Percentiles rank a stretch among this genome's conserved stretches.
Evolutionary conservation across 805 yeast genomes (phyloP).

Genomic region (Blastobotrys muscicola): DNA sequence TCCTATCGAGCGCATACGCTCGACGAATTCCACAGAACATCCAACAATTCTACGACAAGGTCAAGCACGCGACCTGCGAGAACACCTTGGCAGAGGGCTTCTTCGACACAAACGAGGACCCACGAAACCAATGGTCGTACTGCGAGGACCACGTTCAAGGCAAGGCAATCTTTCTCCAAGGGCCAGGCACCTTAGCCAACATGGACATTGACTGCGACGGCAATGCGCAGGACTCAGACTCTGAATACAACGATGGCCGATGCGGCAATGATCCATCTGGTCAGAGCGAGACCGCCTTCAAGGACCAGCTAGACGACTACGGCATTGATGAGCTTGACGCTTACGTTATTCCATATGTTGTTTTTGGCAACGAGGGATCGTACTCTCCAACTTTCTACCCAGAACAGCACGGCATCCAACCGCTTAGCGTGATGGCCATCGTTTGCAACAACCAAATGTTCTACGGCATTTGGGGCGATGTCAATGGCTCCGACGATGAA

Average conservation of each 20-base stretch:
- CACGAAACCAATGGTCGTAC: no score
- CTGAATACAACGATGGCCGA: not conserved
- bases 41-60: no score
- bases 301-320: not conserved
- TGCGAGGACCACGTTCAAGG: no score
- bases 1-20: no score
- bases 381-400: slow-evolving; percentile 2
- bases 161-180: no score
- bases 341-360: slow-evolving; percentile 1
- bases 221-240: not conserved
- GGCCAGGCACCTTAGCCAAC: slow-evolving; percentile 1
- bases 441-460: slow-evolving; percentile 1
- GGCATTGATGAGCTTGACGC: slow-evolving; percentile 1
- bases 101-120: no score
- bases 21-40: no score
- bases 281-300: not conserved
- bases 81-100: no score
- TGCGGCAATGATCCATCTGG: no score
- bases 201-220: slow-evolving; percentile 6
- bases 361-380: slow-evolving; percentile 3
- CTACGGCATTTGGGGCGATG: slow-evolving; percentile 5
- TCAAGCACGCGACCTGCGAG: no score
- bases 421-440: slow-evolving; percentile 4
- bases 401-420: not conserved
- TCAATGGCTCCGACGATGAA: slow-evolving; percentile 1